These are phyloP conservation scores for Dionaea muscipula DNA, from an alignment of 179 eudicot genomes.

Conservation along the genomic window DNA sequence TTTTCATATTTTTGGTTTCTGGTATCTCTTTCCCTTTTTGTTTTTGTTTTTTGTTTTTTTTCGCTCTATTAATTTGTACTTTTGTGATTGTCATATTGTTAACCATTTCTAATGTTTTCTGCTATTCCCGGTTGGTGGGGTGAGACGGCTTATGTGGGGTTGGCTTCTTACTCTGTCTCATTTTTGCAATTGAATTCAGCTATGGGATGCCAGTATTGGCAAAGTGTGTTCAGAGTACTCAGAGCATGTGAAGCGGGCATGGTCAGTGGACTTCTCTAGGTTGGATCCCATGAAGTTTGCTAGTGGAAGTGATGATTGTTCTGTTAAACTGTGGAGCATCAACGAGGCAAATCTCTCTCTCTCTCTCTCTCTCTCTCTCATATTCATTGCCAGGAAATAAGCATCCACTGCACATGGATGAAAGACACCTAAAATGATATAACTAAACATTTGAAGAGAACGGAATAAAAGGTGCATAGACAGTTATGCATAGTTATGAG, in stretches of 20 bases:
- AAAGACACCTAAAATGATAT: background rate
- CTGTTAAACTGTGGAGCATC: constrained; percentile 85
- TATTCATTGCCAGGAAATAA: background rate
- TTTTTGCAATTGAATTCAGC: too few species aligned
- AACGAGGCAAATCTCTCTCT: constrained; percentile 43
- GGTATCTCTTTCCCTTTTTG: too few species aligned
- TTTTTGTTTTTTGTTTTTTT: too few species aligned
- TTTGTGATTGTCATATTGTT: too few species aligned
- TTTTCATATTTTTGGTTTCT: too few species aligned
- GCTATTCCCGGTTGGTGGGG: too few species aligned
- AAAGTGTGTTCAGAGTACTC: constrained; percentile 44
- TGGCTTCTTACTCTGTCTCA: too few species aligned
- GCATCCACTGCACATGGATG: background rate
- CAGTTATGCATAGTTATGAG: too few species aligned
- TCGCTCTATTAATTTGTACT: too few species aligned
- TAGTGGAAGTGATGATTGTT: constrained; percentile 94
- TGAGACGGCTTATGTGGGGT: constrained; percentile 2
- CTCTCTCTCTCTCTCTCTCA: constrained; percentile 11
- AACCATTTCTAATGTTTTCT: too few species aligned
- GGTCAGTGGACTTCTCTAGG: constrained; percentile 91
- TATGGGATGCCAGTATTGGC: constrained; percentile 95
- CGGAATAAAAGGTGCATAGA: too few species aligned
- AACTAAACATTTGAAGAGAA: too few species aligned
- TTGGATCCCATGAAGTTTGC: constrained; percentile 84
- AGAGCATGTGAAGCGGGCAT: constrained; percentile 78